Evolutionary conservation across 495 filamentous ascomycete species (phyloP), one percentile per base, ranked within the genome.

Genomic region (Penicillium turbatum): DNA sequence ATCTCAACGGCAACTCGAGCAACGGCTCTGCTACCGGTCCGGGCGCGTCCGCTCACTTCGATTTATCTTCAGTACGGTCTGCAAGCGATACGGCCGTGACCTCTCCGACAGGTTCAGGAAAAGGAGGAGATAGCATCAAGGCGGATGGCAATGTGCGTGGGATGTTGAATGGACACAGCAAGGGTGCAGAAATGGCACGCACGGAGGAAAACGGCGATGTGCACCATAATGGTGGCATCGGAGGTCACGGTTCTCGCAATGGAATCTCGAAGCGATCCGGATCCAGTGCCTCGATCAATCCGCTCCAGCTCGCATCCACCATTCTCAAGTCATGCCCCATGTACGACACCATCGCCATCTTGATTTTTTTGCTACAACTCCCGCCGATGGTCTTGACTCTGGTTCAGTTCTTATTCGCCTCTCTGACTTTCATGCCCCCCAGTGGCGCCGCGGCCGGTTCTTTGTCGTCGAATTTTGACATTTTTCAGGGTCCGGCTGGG

Each of bases 291-390:
- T 82, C 79, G 44, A 66, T 72, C 46, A 85, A 86, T 53, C 83
- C 86, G 40, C 69, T 93, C 51, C 82, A 85, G 57, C 71, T 92
- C 49, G 84, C 85, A 43, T 80, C 88, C 55, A 97, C 92, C 37
- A 93, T 98, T 54, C 82, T 98, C 56, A 81, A 82, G 56, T 91
- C 90, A 24, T 96, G 90, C 63, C 93, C 93, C 21, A 83, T 96
- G 57, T 85, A 88, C 70, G 93, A 99, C 75, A 96, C 93, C 51
- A 89, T 99, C 71, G 92, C 93, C 64, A 96, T 99, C 66, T 80
- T 99, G 67, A 97, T 99, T 69, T 87, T 99, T 67, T 83, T 99
- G 51, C 85, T 99, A 63, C 93, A 96, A 68, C 83, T 96, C n/a
- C 92, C 95, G 24, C 89, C 92, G 21, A 89, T 90, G 60, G 82